These are phyloP conservation scores for Ramularia endophylla DNA, from an alignment of 2,329 filamentous ascomycete genomes.

Conservation along the genomic window DNA sequence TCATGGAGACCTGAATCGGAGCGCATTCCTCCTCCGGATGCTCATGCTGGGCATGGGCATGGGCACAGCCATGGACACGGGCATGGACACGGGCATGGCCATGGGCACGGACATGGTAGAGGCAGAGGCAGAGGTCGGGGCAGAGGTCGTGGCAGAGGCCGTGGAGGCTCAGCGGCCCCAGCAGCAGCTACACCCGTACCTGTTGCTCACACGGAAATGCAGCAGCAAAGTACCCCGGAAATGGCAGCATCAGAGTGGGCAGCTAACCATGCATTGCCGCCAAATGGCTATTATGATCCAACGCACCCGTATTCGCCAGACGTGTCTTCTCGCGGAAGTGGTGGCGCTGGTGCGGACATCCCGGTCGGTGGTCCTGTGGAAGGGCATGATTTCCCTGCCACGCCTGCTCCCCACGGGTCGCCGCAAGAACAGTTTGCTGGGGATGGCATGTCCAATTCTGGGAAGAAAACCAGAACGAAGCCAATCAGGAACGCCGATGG, in stretches of 20 bases:
- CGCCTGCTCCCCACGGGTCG: conserved; percentile 14
- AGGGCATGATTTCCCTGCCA: conserved; percentile 20
- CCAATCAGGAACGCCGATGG: conserved; percentile 46
- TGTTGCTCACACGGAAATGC: conserved; percentile 18
- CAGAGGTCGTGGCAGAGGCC: conserved; percentile 36
- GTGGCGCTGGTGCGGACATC: conserved; percentile 1
- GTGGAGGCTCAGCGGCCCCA: conserved; percentile 30
- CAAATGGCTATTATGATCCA: conserved; percentile 28
- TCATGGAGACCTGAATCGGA: conserved; percentile 23
- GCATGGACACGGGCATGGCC: conserved; percentile 26
- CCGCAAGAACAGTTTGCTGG: conserved; percentile 12
- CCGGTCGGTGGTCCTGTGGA: conserved; percentile 10
- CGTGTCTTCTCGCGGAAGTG: conserved; percentile 5
- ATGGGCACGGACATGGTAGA: conserved; percentile 23
- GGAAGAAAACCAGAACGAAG: conserved; percentile 46
- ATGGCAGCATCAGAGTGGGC: conserved; percentile 37
- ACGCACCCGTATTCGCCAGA: conserved; percentile 12
- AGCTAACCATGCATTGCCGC: conserved; percentile 29
- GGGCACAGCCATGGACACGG: conserved; percentile 7
- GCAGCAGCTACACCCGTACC: conserved; percentile 13
- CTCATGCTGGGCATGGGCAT: conserved; percentile 3
- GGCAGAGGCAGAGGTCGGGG: conserved; percentile 32
- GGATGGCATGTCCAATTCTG: conserved; percentile 12
- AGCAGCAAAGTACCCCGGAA: conserved; percentile 34
- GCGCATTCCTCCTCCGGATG: conserved; percentile 7